phyloP scores from a whole-genome alignment of 2,329 filamentous ascomycete species.

The Cladosporium phlei region DNA sequence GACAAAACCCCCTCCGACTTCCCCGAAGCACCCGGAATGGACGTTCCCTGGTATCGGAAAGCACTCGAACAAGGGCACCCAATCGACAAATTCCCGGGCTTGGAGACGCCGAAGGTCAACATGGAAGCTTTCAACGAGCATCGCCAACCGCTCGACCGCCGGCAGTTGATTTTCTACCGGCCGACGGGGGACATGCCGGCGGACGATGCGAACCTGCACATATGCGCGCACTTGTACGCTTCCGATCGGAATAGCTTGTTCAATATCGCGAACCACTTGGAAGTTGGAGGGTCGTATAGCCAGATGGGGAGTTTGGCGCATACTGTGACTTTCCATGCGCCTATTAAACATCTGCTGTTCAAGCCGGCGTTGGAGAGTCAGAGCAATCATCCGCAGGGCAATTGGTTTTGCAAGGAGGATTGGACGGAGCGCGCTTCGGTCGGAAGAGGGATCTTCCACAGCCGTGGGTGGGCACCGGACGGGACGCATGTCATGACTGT shows the following conservation, averaged over 20 bases:
- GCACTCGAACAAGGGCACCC: conserved; percentile 31
- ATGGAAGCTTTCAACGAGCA: conserved; percentile 47
- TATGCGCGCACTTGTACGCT: conserved; percentile 54
- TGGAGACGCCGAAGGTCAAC: conserved; percentile 50
- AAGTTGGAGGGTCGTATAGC: conserved; percentile 35
- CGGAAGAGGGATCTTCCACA: conserved; percentile 46
- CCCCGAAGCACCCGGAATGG: conserved; percentile 33
- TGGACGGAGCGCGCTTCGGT: conserved; percentile 42
- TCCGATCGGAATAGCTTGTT: conserved; percentile 53
- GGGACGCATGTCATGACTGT: conserved; percentile 44
- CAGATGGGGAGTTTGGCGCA: conserved; percentile 47
- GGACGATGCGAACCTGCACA: conserved; percentile 51
- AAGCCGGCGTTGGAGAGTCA: background rate
- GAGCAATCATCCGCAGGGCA: conserved; percentile 22
- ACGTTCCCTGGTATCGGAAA: conserved; percentile 33
- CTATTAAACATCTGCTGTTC: conserved; percentile 39
- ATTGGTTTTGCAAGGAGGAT: conserved; percentile 49
- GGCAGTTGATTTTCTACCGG: conserved; percentile 44
- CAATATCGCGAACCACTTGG: conserved; percentile 48
- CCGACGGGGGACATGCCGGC: conserved; percentile 36
- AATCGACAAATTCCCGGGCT: conserved; percentile 40
- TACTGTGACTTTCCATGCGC: conserved; percentile 46
- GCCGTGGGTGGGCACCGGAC: conserved; percentile 39
- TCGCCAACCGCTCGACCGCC: conserved; percentile 33
- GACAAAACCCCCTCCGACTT: conserved; percentile 31